phyloP scores from a whole-genome alignment of 768 basidiomycete species.

The Mrakia hoshinonis region DNA sequence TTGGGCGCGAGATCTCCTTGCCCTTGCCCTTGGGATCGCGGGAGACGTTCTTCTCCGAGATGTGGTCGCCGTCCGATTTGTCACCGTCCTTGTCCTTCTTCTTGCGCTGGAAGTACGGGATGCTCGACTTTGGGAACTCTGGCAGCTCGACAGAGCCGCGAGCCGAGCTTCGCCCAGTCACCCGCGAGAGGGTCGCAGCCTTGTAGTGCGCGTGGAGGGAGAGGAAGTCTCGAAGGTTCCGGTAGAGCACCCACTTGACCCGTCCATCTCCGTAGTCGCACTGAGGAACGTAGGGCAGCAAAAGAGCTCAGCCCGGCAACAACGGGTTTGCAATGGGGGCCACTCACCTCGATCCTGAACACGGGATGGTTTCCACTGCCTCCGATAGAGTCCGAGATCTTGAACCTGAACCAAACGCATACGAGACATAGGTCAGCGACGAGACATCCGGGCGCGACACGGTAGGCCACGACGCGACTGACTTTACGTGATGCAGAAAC shows the following conservation, averaged over 20 bases:
- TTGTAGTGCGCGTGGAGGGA: constrained; percentile 83
- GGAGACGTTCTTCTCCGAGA: constrained; percentile 50
- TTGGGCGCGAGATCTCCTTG: constrained; percentile 53
- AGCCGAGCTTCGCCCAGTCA: constrained; percentile 28
- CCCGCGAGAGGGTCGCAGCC: constrained; percentile 54
- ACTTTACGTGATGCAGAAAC: constrained; percentile 32
- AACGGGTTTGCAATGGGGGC: not conserved
- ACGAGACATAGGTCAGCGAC: not conserved
- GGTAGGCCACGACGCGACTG: not conserved
- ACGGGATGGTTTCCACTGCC: constrained; percentile 37
- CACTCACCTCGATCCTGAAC: constrained; percentile 39
- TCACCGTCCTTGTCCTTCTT: not conserved
- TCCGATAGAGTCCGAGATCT: constrained; percentile 41
- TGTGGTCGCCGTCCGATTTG: constrained; percentile 33
- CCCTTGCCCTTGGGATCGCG: constrained; percentile 44
- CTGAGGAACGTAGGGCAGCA: not conserved
- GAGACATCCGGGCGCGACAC: constrained; percentile 1
- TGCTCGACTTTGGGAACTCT: constrained; percentile 73
- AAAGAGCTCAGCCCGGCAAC: too few relatives aligned
- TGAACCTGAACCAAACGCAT: constrained; percentile 36
- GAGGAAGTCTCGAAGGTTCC: constrained; percentile 83
- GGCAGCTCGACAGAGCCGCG: constrained; percentile 66
- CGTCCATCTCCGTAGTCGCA: too few relatives aligned
- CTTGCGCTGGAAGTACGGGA: constrained; percentile 70
- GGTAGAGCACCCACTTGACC: constrained; percentile 46